Evolutionary conservation across 768 basidiomycete genomes (phyloP).

Genomic region (Suillus tomentosus): DNA sequence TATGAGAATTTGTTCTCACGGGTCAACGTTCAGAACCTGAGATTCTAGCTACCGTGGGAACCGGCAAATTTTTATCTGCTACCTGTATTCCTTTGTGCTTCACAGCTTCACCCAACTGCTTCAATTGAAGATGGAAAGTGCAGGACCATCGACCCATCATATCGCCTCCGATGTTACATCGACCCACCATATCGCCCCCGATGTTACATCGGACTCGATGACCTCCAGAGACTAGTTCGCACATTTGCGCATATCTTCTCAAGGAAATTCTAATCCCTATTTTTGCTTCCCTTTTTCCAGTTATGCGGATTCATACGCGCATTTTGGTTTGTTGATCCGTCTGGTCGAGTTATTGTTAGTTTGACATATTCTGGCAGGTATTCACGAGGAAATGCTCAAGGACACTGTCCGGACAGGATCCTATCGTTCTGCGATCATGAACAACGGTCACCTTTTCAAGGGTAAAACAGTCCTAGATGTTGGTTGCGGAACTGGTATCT

Average conservation of each 20-base stretch:
- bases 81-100: not conserved
- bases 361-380: constrained; percentile 53
- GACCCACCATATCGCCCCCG: constrained; percentile 16
- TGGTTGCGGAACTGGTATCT: constrained; percentile 96
- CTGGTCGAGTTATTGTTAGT: not conserved
- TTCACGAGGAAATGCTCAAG: constrained; percentile 99
- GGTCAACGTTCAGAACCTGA: not conserved
- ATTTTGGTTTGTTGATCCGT: constrained; percentile 66
- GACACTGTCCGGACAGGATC: constrained; percentile 93
- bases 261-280: constrained; percentile 38
- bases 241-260: constrained; percentile 30
- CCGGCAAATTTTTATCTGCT: constrained; percentile 5
- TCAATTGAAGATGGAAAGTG: constrained; percentile 30
- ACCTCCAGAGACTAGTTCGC: constrained; percentile 89
- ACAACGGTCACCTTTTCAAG: constrained; percentile 94
- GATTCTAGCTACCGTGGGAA: constrained; percentile 15
- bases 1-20: constrained; percentile 3
- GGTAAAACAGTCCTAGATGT: constrained; percentile 97
- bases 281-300: constrained; percentile 47
- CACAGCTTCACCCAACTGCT: constrained; percentile 3
- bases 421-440: constrained; percentile 92
- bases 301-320: constrained; percentile 95
- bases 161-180: constrained; percentile 18
- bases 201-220: constrained; percentile 50
- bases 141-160: constrained; percentile 29